Evolutionary conservation across 306 rosid species (phyloP).

Genomic region (Abrus precatorius): DNA sequence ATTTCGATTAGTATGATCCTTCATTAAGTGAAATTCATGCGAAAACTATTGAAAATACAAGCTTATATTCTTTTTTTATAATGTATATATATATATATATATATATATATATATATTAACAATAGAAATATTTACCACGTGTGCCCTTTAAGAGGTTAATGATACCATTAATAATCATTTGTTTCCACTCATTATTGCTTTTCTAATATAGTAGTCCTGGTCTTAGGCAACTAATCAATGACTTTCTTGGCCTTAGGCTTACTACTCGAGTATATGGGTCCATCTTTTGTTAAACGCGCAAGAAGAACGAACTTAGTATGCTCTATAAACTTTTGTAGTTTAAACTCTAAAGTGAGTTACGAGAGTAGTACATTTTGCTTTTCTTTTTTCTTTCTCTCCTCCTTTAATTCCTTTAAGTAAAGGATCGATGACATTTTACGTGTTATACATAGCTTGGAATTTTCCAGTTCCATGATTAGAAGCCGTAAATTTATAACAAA

Average conservation of each 20-base stretch:
- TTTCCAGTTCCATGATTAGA: not conserved
- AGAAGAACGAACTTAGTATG: not conserved
- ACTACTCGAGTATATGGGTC: not conserved
- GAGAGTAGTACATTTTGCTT: not conserved
- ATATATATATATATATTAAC: too few species aligned
- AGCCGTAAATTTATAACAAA: too few species aligned
- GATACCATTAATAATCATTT: not conserved
- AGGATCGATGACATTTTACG: slow-evolving; percentile 39
- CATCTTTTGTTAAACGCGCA: slow-evolving; percentile 1
- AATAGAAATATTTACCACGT: not conserved
- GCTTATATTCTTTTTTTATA: too few species aligned
- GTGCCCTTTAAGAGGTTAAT: slow-evolving; percentile 1
- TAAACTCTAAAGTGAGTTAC: not conserved
- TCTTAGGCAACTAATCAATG: not conserved
- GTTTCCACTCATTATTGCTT: not conserved
- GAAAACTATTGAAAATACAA: too few species aligned
- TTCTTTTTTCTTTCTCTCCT: not conserved
- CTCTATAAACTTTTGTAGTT: not conserved
- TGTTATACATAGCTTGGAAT: not conserved
- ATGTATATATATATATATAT: too few species aligned
- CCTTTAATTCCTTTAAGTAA: slow-evolving; percentile 34
- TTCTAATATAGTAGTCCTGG: not conserved
- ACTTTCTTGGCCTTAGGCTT: not conserved
- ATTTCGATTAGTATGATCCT: too few species aligned
- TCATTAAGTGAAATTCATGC: too few species aligned